These are phyloP conservation scores for Termitomyces sp. DNA, from an alignment of 768 basidiomycete species.

Conservation along the genomic window DNA sequence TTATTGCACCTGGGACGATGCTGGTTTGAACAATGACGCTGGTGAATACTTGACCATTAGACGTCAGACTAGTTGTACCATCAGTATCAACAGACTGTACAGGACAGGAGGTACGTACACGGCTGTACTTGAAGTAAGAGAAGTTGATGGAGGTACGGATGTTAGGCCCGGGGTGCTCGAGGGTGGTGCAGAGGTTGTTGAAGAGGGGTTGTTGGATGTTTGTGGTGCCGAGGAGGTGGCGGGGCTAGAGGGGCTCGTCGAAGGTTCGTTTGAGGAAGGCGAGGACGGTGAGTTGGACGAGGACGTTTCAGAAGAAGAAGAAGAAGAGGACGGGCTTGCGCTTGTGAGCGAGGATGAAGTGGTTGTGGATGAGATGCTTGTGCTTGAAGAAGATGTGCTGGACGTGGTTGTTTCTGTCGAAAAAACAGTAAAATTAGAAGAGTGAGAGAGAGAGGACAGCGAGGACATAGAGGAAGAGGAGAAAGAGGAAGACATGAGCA, in stretches of 20 bases:
- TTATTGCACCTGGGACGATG: slow-evolving; percentile 11
- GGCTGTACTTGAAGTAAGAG: neutral
- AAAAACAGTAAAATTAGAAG: neutral
- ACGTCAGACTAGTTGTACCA: neutral
- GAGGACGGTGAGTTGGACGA: neutral
- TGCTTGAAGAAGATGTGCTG: neutral
- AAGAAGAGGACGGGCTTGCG: neutral
- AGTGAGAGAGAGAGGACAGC: neutral
- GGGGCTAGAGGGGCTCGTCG: neutral
- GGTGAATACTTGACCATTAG: neutral
- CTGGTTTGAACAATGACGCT: slow-evolving; percentile 9
- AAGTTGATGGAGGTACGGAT: neutral
- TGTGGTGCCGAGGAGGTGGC: neutral
- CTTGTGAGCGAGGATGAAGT: neutral
- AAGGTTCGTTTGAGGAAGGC: neutral
- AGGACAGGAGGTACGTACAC: neutral
- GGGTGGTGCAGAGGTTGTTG: neutral
- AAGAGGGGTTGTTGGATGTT: neutral
- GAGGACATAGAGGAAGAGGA: no score
- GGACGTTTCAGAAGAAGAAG: neutral
- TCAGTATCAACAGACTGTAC: neutral
- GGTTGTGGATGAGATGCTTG: neutral
- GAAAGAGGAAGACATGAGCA: no score
- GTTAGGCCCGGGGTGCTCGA: neutral
- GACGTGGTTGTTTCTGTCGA: neutral